Evolutionary conservation across 2,329 filamentous ascomycete genomes (phyloP).

Genomic region (Periconia macrospinosa): DNA sequence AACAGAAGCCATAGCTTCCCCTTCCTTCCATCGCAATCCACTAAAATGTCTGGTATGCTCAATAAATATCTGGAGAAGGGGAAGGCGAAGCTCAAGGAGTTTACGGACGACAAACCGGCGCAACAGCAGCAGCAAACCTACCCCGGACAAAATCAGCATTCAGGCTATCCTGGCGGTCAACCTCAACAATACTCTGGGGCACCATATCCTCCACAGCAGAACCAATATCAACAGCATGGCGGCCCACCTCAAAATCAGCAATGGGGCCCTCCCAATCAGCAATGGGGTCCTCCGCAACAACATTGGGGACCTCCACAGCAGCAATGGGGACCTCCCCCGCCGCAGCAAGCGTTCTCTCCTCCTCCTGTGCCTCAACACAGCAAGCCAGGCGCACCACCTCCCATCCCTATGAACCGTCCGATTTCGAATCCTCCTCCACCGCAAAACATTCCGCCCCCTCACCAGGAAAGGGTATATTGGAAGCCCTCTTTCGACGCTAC

Average conservation of each 20-base stretch:
- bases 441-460: conserved; percentile 27
- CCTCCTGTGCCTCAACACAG: conserved; percentile 35
- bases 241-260: conserved; percentile 21
- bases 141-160: conserved; percentile 18
- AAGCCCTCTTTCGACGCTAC: conserved; percentile 53
- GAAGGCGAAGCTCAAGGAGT: conserved; percentile 41
- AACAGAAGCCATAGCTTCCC: neutral
- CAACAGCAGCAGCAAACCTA: conserved; percentile 27
- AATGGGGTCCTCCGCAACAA: conserved; percentile 24
- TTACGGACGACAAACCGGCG: conserved; percentile 21
- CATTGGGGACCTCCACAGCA: conserved; percentile 26
- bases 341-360: conserved; percentile 21
- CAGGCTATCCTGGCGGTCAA: conserved; percentile 20
- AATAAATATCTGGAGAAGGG: conserved; percentile 41
- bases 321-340: conserved; percentile 11
- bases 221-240: conserved; percentile 19
- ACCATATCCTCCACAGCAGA: conserved; percentile 1
- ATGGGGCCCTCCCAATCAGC: conserved; percentile 18
- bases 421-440: conserved; percentile 31
- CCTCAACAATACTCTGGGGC: conserved; percentile 21
- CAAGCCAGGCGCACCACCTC: conserved; percentile 31
- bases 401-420: conserved; percentile 31
- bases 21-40: neutral
- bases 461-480: conserved; percentile 52
- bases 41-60: conserved; percentile 29